Evolutionary conservation across 352 stramenopile genomes (phyloP).

Genomic region (Pythium brachiatum): DNA sequence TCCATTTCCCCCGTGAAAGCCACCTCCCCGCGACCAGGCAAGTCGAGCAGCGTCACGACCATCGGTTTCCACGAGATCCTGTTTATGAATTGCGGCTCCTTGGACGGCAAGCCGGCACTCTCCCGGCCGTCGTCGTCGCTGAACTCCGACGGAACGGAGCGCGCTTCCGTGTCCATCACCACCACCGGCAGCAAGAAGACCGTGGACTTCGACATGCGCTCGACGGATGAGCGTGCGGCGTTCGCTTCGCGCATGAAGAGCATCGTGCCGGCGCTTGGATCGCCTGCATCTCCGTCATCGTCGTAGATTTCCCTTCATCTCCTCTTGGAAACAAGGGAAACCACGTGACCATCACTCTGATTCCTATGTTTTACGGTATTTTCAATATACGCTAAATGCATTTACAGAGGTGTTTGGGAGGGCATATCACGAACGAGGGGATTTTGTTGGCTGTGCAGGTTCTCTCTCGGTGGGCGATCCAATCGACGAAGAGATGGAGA

Average conservation of each 20-base stretch:
- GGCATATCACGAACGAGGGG: background rate
- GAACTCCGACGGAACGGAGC: conserved; percentile 25
- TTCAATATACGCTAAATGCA: conserved; percentile 1
- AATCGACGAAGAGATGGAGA: conserved; percentile 1
- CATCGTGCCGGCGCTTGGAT: conserved; percentile 21
- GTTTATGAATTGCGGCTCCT: conserved; percentile 30
- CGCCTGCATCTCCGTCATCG: background rate
- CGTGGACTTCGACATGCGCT: conserved; percentile 48
- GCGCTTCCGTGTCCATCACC: conserved; percentile 26
- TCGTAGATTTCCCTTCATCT: background rate
- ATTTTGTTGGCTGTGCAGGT: no score
- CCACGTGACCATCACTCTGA: conserved; percentile 13
- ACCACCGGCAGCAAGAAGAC: conserved; percentile 25
- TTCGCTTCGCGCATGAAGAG: conserved; percentile 23
- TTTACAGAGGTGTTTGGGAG: background rate
- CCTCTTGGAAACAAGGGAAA: conserved; percentile 1
- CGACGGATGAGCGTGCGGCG: conserved; percentile 32
- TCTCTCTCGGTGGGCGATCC: no score
- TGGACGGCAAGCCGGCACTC: conserved; percentile 16
- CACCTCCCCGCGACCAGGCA: conserved; percentile 30
- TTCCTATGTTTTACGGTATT: background rate
- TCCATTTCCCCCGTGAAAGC: conserved; percentile 32
- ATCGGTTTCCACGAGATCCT: conserved; percentile 38
- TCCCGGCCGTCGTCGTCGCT: conserved; percentile 33
- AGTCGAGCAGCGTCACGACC: conserved; percentile 15